These are phyloP conservation scores for Globisporangium irregulare DNA, from an alignment of 352 stramenopile species.

Conservation along the genomic window DNA sequence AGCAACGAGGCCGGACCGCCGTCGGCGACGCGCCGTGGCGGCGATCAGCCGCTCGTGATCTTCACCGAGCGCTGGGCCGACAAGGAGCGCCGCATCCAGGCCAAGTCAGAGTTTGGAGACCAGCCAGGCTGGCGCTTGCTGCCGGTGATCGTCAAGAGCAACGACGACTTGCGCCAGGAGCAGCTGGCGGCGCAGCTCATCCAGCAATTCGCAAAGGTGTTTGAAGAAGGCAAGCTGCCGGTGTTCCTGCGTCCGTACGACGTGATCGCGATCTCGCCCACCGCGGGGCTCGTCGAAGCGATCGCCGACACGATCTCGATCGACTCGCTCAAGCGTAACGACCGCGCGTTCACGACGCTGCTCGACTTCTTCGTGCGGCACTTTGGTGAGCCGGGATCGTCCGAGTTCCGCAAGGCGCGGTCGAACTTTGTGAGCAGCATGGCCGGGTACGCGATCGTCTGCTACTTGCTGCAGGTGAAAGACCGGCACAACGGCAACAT, in stretches of 20 bases:
- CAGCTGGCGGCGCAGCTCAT: constrained; percentile 97
- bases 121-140: constrained; percentile 88
- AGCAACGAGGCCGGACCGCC: constrained; percentile 15
- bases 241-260: constrained; percentile 96
- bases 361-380: constrained; percentile 94
- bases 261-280: constrained; percentile 93
- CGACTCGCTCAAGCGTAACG: constrained; percentile 97
- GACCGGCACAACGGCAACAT: constrained; percentile 99
- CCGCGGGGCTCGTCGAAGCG: constrained; percentile 95
- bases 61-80: constrained; percentile 96
- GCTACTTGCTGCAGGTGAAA: constrained; percentile 97
- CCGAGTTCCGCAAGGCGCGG: constrained; percentile 72
- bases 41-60: constrained; percentile 62
- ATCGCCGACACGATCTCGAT: constrained; percentile 97
- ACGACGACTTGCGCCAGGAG: constrained; percentile 98
- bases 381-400: constrained; percentile 81
- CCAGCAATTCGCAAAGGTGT: constrained; percentile 92
- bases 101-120: constrained; percentile 80
- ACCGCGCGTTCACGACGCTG: constrained; percentile 89
- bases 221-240: constrained; percentile 91
- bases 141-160: constrained; percentile 97
- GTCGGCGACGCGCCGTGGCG: constrained; percentile 11
- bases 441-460: constrained; percentile 92
- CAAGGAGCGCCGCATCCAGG: constrained; percentile 91
- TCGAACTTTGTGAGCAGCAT: constrained; percentile 88